Conservation (phyloP, 1,139 yeast genomes). For the Suhomyces bolitotheri region DNA sequence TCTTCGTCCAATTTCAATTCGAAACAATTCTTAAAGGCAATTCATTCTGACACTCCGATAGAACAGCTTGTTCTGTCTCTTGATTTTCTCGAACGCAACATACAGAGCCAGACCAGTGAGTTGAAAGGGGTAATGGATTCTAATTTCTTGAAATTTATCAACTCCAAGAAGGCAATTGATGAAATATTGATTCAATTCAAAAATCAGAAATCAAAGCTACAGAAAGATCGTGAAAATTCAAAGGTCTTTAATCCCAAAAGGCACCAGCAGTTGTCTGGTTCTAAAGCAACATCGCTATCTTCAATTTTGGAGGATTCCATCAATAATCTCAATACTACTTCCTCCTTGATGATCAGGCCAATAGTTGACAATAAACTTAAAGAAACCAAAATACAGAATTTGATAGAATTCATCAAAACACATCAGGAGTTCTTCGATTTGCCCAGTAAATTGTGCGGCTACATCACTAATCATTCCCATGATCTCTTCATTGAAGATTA, state of each 20-base stretch:
- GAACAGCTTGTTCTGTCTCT: constrained; percentile 60
- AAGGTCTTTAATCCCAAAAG: constrained; percentile 43
- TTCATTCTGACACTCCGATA: constrained; percentile 72
- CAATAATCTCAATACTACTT: constrained; percentile 53
- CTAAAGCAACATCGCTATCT: constrained; percentile 26
- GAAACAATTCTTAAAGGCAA: constrained; percentile 61
- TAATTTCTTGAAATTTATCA: constrained; percentile 74
- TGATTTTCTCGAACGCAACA: constrained; percentile 57
- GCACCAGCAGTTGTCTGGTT: constrained; percentile 21
- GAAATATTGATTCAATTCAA: constrained; percentile 37
- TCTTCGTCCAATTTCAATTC: constrained; percentile 76
- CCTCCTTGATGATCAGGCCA: constrained; percentile 73
- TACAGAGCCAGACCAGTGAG: constrained; percentile 65
- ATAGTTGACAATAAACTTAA: constrained; percentile 63
- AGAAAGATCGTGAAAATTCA: constrained; percentile 36
- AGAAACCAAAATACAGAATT: constrained; percentile 57
- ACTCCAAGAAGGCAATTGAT: constrained; percentile 63
- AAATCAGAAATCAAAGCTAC: constrained; percentile 37
- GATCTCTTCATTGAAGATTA: constrained; percentile 72
- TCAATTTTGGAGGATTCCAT: constrained; percentile 47
- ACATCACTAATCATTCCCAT: constrained; percentile 62
- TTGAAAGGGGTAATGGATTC: constrained; percentile 67
- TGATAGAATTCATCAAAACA: constrained; percentile 62
- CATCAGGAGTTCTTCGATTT: constrained; percentile 70
- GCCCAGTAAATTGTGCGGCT: constrained; percentile 59